Evolutionary conservation across 2,329 filamentous ascomycete species (phyloP), one percentile per base, ranked within the genome.

Genomic region (Cladobotryum protrusum): DNA sequence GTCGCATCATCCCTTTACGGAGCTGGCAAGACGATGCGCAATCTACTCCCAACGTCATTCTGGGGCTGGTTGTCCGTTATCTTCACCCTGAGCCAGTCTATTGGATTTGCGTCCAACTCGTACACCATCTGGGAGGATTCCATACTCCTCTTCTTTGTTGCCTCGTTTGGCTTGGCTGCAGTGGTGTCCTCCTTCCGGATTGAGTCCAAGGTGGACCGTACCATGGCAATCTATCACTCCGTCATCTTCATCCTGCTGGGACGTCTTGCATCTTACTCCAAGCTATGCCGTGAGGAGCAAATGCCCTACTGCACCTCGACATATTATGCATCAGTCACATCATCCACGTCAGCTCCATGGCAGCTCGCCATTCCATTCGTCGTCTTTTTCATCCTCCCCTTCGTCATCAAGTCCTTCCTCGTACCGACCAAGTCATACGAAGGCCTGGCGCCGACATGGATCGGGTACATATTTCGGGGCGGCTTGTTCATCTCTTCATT

Each of bases 71-170:
- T 95, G 52, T 85, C 89, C 5, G 73, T 89, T 20, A 65, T 91
- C 13, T 89, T 95, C 58, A 90, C 90, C 0, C 67, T 90, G n/a
- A 83, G 86, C 54, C 89, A 96, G 62, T 95, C 90, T n/a, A 74
- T 88, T 46, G 92, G 93, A 7, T 99, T 97, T 65, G 92, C 92
- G 0, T 93, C 93, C 3, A 99, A 99, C 69, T 99, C 93, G 0
- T 99, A 91, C 69, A 97, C 92, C 0, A 96, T 99, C 57, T 99
- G 93, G 91, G 93, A 99, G 71, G 93, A 99, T 62, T 87, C 89
- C 13, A 96, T 96, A 49, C 77, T 96, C 4, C 76, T 96, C 3
- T 96, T 95, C 72, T 92, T 97, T 71, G 80, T 96, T 52, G 82
- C 83, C 2, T 93, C 91, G 0, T 96, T 97, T 63, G 91, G 90